Evolutionary conservation across 106 monocot genomes (phyloP).

Genomic region (Ottelia alismoides): DNA sequence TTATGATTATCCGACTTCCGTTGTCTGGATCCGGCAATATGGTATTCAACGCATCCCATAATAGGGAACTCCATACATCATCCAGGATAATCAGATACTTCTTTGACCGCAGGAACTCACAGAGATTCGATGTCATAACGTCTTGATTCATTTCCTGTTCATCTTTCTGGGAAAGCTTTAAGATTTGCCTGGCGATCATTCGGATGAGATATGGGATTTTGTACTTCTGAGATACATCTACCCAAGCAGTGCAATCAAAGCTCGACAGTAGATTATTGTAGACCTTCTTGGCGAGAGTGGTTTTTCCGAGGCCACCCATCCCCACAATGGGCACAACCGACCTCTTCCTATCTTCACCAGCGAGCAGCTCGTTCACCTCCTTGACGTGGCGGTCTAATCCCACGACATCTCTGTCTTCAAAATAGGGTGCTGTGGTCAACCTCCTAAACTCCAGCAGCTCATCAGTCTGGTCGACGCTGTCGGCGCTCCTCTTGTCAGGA

Average conservation of each 20-base stretch:
- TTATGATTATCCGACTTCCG: constrained; percentile 19
- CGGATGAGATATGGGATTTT: no score
- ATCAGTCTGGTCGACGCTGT: no score
- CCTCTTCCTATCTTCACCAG: no score
- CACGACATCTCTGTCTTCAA: no score
- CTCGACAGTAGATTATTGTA: no score
- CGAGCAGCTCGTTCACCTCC: no score
- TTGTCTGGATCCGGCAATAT: not conserved
- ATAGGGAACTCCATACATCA: constrained; percentile 17
- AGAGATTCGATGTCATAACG: not conserved
- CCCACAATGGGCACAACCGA: constrained; percentile 25
- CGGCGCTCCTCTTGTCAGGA: not conserved
- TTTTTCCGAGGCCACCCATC: constrained; percentile 30
- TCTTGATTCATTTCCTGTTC: no score
- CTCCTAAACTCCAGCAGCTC: no score
- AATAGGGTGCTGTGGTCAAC: no score
- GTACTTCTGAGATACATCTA: constrained; percentile 7
- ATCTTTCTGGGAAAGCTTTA: no score
- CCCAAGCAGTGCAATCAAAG: constrained; percentile 24
- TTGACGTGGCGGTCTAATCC: no score
- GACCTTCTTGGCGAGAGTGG: constrained; percentile 16
- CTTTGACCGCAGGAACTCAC: not conserved
- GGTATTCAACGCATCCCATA: constrained; percentile 3
- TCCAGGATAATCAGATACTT: constrained; percentile 25
- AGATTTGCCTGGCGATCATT: no score